These are phyloP conservation scores for Trichoderma oligosporum DNA, from an alignment of 2,329 filamentous ascomycete genomes.

Conservation along the genomic window DNA sequence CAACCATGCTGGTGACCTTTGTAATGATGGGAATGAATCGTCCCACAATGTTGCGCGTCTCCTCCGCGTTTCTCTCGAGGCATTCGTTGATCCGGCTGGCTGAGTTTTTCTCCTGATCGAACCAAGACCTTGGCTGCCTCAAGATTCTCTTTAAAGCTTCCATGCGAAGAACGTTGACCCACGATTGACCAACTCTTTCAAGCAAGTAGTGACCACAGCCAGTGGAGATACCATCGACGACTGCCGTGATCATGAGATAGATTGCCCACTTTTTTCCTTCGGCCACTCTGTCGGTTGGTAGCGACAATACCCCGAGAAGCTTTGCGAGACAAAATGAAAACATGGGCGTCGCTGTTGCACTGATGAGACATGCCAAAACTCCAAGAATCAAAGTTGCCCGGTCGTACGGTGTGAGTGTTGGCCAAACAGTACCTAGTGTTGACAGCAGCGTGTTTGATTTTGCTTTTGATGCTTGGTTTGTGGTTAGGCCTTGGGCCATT, in stretches of 20 bases:
- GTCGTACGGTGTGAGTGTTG: slow-evolving; percentile 51
- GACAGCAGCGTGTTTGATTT: slow-evolving; percentile 19
- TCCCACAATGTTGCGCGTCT: slow-evolving; percentile 78
- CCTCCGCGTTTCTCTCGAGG: slow-evolving; percentile 78
- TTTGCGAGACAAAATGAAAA: slow-evolving; percentile 76
- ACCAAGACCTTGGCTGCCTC: slow-evolving; percentile 74
- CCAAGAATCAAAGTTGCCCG: slow-evolving; percentile 56
- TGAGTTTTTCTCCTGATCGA: slow-evolving; percentile 64
- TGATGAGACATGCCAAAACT: slow-evolving; percentile 57
- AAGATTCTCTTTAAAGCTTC: slow-evolving; percentile 68
- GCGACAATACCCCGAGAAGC: slow-evolving; percentile 67
- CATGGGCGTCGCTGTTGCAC: slow-evolving; percentile 64
- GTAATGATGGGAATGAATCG: slow-evolving; percentile 70
- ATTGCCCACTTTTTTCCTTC: slow-evolving; percentile 64
- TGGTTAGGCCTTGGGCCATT: background rate
- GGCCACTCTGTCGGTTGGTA: slow-evolving; percentile 44
- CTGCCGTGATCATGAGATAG: slow-evolving; percentile 63
- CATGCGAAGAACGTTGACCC: slow-evolving; percentile 69
- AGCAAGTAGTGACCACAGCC: slow-evolving; percentile 68
- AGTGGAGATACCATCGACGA: slow-evolving; percentile 60
- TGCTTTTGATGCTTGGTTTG: background rate
- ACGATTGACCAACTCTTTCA: slow-evolving; percentile 67
- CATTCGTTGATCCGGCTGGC: slow-evolving; percentile 62
- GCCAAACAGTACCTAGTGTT: slow-evolving; percentile 60
- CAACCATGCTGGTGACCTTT: slow-evolving; percentile 63